A percentile compares a stretch with the other conserved stretches of the same genome.
These are phyloP conservation scores for Paraglomus occultum DNA, from an alignment of 192 early-diverging fungal species.

Conservation along the genomic window DNA sequence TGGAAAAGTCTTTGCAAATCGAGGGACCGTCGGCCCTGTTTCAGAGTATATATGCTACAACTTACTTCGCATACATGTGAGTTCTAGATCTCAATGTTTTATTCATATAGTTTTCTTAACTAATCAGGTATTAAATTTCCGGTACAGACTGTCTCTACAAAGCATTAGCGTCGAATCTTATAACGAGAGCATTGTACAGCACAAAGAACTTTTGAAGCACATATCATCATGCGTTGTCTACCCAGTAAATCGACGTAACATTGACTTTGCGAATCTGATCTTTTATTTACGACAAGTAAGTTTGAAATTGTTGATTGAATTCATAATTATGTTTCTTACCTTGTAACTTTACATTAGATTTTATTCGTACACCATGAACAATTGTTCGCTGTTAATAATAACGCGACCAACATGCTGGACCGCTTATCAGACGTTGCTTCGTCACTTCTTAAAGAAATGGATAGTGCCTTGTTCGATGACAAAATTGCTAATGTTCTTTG, in stretches of 20 bases:
- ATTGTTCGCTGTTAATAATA: not conserved
- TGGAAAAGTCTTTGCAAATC: not conserved
- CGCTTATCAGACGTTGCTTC: too few relatives aligned
- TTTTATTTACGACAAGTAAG: constrained; percentile 15
- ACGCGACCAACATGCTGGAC: not conserved
- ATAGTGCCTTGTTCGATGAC: not conserved
- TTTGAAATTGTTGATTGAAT: not conserved
- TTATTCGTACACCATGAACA: not conserved
- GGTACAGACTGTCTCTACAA: constrained; percentile 31
- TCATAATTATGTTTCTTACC: not conserved
- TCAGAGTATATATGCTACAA: constrained; percentile 21
- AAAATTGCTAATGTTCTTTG: too few relatives aligned
- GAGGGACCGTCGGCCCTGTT: constrained; percentile 14
- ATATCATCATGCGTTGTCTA: not conserved
- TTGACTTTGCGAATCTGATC: constrained; percentile 4
- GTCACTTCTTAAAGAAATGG: not conserved
- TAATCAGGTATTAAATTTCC: not conserved
- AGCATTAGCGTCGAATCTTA: constrained; percentile 33
- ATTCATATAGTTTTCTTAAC: not conserved
- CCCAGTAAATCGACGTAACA: not conserved
- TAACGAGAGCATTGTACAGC: constrained; percentile 12
- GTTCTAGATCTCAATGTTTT: not conserved
- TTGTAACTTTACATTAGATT: too few relatives aligned
- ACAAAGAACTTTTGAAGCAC: constrained; percentile 26
- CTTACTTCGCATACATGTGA: constrained; percentile 23